Evolutionary conservation across 2,329 filamentous ascomycete species (phyloP).

Genomic region (Neocatenulostroma microsporum): DNA sequence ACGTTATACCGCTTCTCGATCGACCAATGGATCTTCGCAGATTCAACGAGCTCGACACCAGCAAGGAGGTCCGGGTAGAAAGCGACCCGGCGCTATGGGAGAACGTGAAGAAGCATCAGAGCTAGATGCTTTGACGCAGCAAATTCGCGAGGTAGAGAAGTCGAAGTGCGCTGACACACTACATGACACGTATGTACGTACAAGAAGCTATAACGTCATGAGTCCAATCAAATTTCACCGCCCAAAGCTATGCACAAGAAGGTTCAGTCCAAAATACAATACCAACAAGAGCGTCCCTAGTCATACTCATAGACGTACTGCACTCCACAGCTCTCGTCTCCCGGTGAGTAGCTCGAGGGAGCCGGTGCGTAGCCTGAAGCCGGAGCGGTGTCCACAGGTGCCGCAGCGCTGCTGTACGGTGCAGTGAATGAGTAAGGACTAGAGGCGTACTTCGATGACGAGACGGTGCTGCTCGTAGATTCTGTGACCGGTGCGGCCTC

Average conservation of each 20-base stretch:
- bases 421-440: constrained; percentile 5
- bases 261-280: not conserved
- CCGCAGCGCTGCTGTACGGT: constrained; percentile 3
- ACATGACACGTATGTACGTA: too few relatives aligned
- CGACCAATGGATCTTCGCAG: constrained; percentile 62
- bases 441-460: constrained; percentile 2
- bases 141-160: too few relatives aligned
- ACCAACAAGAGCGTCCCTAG: not conserved
- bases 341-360: not conserved
- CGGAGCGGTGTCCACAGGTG: not conserved
- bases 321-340: constrained; percentile 12
- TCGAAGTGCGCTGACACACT: too few relatives aligned
- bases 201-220: constrained; percentile 4
- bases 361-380: constrained; percentile 2
- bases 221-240: too few relatives aligned
- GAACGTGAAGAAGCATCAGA: constrained; percentile 29
- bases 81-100: constrained; percentile 27
- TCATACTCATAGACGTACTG: constrained; percentile 19
- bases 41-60: constrained; percentile 58
- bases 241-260: not conserved
- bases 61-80: constrained; percentile 32
- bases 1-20: constrained; percentile 61
- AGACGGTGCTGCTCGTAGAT: constrained; percentile 3
- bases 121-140: constrained; percentile 10
- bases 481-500: constrained; percentile 4